Evolutionary conservation across 2,329 filamentous ascomycete species (phyloP).

Genomic region (Aspergillus fumigatus): DNA sequence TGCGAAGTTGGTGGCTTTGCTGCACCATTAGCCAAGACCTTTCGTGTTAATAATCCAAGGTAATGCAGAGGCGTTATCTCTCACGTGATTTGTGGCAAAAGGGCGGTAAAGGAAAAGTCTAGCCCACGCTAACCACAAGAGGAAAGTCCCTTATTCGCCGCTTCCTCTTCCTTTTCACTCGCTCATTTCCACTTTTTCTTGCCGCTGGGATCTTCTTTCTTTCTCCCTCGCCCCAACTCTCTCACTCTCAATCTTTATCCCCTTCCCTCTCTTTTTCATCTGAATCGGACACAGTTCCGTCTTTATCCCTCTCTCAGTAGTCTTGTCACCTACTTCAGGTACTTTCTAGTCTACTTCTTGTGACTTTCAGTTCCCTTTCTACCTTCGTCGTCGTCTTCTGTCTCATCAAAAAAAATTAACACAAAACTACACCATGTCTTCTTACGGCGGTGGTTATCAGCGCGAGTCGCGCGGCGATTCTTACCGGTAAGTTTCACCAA

Average conservation of each 20-base stretch:
- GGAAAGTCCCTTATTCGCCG: conserved; percentile 9
- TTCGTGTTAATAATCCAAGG: no score
- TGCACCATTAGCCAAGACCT: no score
- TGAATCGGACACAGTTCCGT: neutral
- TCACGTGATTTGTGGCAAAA: neutral
- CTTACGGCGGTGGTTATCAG: conserved; percentile 58
- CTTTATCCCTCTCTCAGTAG: neutral
- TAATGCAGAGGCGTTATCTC: no score
- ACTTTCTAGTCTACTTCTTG: neutral
- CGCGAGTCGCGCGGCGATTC: conserved; percentile 44
- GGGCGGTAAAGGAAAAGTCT: conserved; percentile 3
- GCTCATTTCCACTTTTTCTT: conserved; percentile 19
- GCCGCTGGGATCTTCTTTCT: conserved; percentile 12
- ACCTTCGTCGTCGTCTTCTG: neutral
- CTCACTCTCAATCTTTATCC: conserved; percentile 17
- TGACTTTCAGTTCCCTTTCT: neutral
- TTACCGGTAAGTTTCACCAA: conserved; percentile 38
- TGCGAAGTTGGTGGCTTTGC: no score
- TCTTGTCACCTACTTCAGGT: neutral
- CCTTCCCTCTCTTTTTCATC: conserved; percentile 5
- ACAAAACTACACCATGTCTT: conserved; percentile 58
- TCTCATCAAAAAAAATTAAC: conserved; percentile 12
- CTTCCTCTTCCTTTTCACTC: conserved; percentile 19
- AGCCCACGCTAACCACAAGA: neutral
- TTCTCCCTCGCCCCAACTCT: conserved; percentile 19